Base-by-base conservation (phyloP, 2,329 filamentous ascomycete genomes). In the Aspergillus quadrilineatus region DNA sequence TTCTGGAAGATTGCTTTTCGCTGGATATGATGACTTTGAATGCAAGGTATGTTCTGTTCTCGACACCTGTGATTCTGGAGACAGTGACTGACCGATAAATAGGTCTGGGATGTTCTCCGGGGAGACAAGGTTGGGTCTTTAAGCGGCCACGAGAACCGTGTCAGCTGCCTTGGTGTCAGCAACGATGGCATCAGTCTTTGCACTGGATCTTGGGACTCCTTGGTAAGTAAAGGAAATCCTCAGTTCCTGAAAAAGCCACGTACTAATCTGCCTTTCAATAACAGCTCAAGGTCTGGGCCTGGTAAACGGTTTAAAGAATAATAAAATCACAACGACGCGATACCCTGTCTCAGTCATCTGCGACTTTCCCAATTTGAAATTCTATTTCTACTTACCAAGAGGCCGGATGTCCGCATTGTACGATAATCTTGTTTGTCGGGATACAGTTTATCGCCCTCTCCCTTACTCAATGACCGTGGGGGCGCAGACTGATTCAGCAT, bases 101-200 rank as follows among this genome's bases (percentile, higher is more conserved):
- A 97, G 93, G 94, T 97, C 59, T 99, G 94, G 94, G 94, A 99
- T 77, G 87, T 96, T 61, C 91, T 96, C 55, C 89, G 94, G 65
- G 94, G 93, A 62, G 94, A 99, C 75, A 95, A 96, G 79, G 92
- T 99, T 63, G 94, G 94, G 72, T 96, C 92, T 55, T 83, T 99
- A 58, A 93, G 95, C 69, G 94, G 94, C 68, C 94, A 99, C 77
- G 93, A 97, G 79, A 99, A 99, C 82, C 89, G 94, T 66, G 94
- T 99, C 74, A 97, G 93, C 85, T 99, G 94, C 78, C 81, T 99
- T 73, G 94, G 94, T 65, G 94, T 99, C 68, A 97, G 93, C 83
- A 97, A 97, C 76, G 94, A 99, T 73, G 94, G 93, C 62, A 96
- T 97, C 80, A 97, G 93, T 81, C 83, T 99, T 80, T 97, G 94